A percentile compares a stretch with the other conserved stretches of the same genome.
These are phyloP conservation scores for Cytospora schulzeri DNA, from an alignment of 2,329 filamentous ascomycete genomes.

Conservation along the genomic window DNA sequence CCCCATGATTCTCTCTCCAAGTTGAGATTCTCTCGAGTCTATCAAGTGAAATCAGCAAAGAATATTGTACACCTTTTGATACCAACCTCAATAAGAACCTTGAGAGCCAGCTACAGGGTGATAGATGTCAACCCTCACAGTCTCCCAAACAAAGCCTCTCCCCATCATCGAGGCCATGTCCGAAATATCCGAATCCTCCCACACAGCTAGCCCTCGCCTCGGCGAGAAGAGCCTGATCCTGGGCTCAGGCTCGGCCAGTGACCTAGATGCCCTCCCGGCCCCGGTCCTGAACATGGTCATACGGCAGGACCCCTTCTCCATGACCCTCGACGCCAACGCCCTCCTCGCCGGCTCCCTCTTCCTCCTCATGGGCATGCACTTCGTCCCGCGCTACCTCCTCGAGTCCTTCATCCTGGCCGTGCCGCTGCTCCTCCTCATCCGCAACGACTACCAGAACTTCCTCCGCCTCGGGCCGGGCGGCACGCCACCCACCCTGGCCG, in stretches of 20 bases:
- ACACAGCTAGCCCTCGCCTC: constrained; percentile 1
- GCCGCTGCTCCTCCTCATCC: constrained; percentile 54
- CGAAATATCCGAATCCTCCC: background rate
- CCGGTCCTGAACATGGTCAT: constrained; percentile 45
- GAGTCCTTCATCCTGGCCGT: constrained; percentile 53
- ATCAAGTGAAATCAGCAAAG: background rate
- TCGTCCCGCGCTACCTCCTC: constrained; percentile 50
- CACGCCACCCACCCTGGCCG: constrained; percentile 71
- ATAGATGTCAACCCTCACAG: constrained; percentile 11
- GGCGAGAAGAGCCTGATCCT: constrained; percentile 22
- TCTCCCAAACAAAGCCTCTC: constrained; percentile 12
- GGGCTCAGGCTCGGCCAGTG: constrained; percentile 5
- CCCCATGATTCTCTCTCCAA: background rate
- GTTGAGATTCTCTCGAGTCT: background rate
- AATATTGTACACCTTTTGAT: background rate
- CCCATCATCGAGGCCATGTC: background rate
- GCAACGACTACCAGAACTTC: constrained; percentile 75
- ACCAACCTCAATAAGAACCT: background rate
- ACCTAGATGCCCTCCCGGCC: constrained; percentile 30
- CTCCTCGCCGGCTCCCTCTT: constrained; percentile 48
- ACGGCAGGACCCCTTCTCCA: constrained; percentile 52
- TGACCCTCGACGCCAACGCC: constrained; percentile 55
- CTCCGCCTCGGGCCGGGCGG: constrained; percentile 78
- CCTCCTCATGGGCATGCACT: constrained; percentile 55
- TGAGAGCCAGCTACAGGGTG: background rate